A percentile compares a stretch with the other conserved stretches of the same genome.
Conservation (phyloP, 345 rosid species). For the Geranium rotundifolium region DNA sequence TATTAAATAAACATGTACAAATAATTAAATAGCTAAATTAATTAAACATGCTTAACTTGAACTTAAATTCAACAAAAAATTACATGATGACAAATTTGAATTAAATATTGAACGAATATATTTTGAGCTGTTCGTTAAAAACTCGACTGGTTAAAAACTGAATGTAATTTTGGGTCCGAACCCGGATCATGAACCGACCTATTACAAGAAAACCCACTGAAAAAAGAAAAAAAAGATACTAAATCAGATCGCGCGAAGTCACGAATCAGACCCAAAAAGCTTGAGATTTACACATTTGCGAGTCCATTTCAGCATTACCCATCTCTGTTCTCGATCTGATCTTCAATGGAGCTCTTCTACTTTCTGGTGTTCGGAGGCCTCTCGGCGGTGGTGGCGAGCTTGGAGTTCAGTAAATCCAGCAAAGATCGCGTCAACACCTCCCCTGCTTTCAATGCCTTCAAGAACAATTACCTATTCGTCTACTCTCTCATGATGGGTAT, state of each 20-base stretch:
- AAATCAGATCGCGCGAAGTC: background rate
- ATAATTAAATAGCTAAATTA: too few relatives aligned
- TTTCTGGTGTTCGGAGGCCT: conserved; percentile 52
- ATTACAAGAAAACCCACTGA: too few relatives aligned
- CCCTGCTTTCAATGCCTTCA: conserved; percentile 66
- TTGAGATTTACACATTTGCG: background rate
- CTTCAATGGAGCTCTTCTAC: conserved; percentile 62
- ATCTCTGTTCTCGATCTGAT: background rate
- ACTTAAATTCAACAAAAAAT: too few relatives aligned
- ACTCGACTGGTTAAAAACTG: too few relatives aligned
- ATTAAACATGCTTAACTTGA: too few relatives aligned
- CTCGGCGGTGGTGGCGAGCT: conserved; percentile 48
- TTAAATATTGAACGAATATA: too few relatives aligned
- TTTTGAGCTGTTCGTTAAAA: too few relatives aligned
- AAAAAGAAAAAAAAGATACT: too few relatives aligned
- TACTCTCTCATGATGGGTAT: conserved; percentile 94
- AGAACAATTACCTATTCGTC: conserved; percentile 75
- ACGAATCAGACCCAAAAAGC: background rate
- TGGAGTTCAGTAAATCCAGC: conserved; percentile 63
- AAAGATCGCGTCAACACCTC: conserved; percentile 69
- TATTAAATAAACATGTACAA: too few relatives aligned
- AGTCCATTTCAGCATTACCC: background rate
- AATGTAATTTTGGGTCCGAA: background rate
- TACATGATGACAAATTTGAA: too few relatives aligned
- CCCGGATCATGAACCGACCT: background rate